Evolutionary conservation across 768 basidiomycete species (phyloP).

Genomic region (Tricholoma matsutake): DNA sequence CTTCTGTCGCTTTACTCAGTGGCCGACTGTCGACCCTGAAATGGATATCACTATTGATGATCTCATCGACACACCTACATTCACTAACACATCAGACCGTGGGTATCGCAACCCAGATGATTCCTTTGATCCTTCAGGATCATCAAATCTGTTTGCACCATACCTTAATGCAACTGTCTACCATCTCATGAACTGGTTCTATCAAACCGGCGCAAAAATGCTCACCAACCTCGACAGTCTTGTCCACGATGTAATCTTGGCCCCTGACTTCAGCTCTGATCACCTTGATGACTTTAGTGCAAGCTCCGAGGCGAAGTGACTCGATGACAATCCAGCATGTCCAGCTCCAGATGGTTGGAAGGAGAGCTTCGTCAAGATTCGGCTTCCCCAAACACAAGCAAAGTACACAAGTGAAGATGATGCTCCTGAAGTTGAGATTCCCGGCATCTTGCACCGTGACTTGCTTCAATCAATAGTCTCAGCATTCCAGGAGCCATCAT

Average conservation of each 20-base stretch:
- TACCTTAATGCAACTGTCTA: conserved; percentile 5
- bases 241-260: background rate
- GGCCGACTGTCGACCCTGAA: background rate
- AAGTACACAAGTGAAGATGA: too few species aligned
- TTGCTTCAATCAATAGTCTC: background rate
- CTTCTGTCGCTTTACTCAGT: too few species aligned
- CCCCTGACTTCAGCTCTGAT: background rate
- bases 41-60: background rate
- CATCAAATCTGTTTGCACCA: background rate
- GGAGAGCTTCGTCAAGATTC: too few species aligned
- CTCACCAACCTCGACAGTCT: conserved; percentile 1
- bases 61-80: background rate
- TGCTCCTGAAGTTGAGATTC: background rate
- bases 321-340: too few species aligned
- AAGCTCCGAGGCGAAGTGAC: too few species aligned
- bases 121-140: background rate
- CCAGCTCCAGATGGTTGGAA: too few species aligned
- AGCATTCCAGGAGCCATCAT: background rate
- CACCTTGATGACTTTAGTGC: too few species aligned
- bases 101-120: background rate
- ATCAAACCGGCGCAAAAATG: background rate
- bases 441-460: background rate
- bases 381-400: too few species aligned
- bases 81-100: background rate
- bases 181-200: conserved; percentile 3